A percentile compares a stretch with the other conserved stretches of the same genome.
Evolutionary conservation across 495 filamentous ascomycete genomes (phyloP).

Genomic region (Daldinia vernicosa): DNA sequence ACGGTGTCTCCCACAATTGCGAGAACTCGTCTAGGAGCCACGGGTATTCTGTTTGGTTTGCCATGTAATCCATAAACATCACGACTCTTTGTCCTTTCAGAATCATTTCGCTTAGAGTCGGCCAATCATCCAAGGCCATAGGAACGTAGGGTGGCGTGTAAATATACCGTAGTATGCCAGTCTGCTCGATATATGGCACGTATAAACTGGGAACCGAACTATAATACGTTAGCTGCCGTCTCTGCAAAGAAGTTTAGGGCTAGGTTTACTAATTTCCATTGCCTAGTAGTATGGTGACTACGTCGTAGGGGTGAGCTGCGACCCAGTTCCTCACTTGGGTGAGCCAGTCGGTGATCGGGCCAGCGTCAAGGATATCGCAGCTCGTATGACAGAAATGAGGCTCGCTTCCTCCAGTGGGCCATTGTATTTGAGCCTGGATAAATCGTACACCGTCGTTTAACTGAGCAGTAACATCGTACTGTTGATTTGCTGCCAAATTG

Average conservation of each 20-base stretch:
- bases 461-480: conserved; percentile 72
- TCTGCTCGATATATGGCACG: conserved; percentile 63
- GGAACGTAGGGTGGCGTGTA: conserved; percentile 75
- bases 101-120: conserved; percentile 82
- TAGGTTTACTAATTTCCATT: conserved; percentile 74
- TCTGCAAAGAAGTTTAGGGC: conserved; percentile 59
- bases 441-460: conserved; percentile 89
- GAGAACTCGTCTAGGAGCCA: conserved; percentile 80
- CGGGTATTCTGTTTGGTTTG: conserved; percentile 78
- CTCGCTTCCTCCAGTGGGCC: conserved; percentile 50
- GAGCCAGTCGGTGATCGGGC: conserved; percentile 79
- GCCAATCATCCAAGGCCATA: conserved; percentile 82
- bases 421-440: conserved; percentile 82
- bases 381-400: conserved; percentile 78
- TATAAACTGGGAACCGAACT: conserved; percentile 54
- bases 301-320: conserved; percentile 79
- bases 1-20: conserved; percentile 81
- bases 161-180: conserved; percentile 73
- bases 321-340: conserved; percentile 77
- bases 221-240: conserved; percentile 34
- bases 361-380: conserved; percentile 82
- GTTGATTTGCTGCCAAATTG: conserved; percentile 82
- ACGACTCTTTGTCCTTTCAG: conserved; percentile 62
- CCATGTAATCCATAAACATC: conserved; percentile 78
- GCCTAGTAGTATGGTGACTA: conserved; percentile 88